Conservation (phyloP, 1,284 basidiomycete species). For the Microbotryum violaceum region DNA sequence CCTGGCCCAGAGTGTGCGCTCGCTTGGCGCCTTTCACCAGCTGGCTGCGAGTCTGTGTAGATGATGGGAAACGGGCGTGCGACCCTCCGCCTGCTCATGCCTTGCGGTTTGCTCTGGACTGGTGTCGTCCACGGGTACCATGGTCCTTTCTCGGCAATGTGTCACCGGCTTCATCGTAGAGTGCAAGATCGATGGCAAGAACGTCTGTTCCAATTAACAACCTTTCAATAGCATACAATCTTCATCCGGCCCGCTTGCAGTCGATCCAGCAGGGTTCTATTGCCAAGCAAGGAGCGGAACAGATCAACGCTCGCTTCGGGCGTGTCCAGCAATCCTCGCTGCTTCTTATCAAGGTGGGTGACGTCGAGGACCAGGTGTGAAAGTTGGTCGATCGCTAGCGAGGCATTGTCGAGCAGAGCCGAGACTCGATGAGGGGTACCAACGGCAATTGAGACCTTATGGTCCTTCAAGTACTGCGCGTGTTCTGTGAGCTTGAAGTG, state of each 20-base stretch:
- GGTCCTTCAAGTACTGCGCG: constrained; percentile 61
- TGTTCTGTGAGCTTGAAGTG: constrained; percentile 77
- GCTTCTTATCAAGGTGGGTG: constrained; percentile 58
- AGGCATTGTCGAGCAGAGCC: constrained; percentile 65
- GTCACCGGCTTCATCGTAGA: too few species aligned
- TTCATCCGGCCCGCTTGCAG: constrained; percentile 64
- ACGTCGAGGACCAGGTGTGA: constrained; percentile 72
- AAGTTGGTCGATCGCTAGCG: constrained; percentile 59
- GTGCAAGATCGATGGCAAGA: too few species aligned
- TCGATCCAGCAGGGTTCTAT: constrained; percentile 53
- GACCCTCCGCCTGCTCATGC: too few species aligned
- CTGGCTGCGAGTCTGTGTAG: too few species aligned
- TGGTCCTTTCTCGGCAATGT: too few species aligned
- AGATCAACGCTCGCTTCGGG: constrained; percentile 71
- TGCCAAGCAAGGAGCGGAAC: constrained; percentile 63
- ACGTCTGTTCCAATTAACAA: constrained; percentile 46
- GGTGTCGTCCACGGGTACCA: too few species aligned
- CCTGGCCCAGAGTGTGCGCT: too few species aligned
- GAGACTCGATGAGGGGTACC: constrained; percentile 74
- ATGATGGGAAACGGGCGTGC: not conserved
- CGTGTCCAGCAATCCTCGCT: constrained; percentile 64
- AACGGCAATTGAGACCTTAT: constrained; percentile 65
- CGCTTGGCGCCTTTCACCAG: too few species aligned
- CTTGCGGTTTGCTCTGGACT: too few species aligned
- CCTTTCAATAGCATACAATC: constrained; percentile 46